Conservation (phyloP, 139 green algal genomes). For the Prasinococcaceae sp. region DNA sequence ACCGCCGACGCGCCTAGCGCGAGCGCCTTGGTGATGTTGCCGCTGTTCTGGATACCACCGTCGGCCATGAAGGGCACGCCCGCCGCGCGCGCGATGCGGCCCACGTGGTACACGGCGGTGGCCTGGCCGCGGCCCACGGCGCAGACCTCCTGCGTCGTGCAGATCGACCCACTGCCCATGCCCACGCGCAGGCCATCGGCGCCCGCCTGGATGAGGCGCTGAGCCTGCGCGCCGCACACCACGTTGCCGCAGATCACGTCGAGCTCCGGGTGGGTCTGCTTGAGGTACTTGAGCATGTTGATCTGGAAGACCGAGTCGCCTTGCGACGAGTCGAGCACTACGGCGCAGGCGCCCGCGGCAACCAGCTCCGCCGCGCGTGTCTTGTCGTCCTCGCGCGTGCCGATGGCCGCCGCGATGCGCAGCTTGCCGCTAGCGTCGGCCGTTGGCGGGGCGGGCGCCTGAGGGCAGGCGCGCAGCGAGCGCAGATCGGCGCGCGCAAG, state of each 20-base stretch:
- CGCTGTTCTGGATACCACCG: conserved; percentile 89
- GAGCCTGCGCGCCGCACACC: conserved; percentile 53
- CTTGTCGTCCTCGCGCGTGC: conserved; percentile 20
- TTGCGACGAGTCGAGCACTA: conserved; percentile 41
- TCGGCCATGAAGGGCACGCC: conserved; percentile 89
- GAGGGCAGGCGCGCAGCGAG: background rate
- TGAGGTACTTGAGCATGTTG: conserved; percentile 82
- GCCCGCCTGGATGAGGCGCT: conserved; percentile 62
- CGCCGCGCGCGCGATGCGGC: conserved; percentile 35
- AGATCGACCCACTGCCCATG: conserved; percentile 97
- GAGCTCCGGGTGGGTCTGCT: conserved; percentile 63
- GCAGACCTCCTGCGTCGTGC: conserved; percentile 97
- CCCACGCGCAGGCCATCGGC: conserved; percentile 82
- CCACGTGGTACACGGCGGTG: conserved; percentile 72
- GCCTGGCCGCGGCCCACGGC: conserved; percentile 91
- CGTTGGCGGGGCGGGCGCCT: background rate
- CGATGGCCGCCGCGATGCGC: conserved; percentile 71
- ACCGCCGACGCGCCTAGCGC: conserved; percentile 80
- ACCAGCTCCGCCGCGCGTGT: conserved; percentile 67
- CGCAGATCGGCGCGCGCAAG: background rate
- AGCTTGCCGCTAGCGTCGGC: conserved; percentile 50
- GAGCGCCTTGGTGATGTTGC: conserved; percentile 86
- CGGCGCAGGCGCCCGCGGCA: background rate
- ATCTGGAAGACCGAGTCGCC: conserved; percentile 77
- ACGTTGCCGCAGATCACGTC: conserved; percentile 92